phyloP scores from a whole-genome alignment of 1,284 basidiomycete species.

The Leccinum angustisporum region DNA sequence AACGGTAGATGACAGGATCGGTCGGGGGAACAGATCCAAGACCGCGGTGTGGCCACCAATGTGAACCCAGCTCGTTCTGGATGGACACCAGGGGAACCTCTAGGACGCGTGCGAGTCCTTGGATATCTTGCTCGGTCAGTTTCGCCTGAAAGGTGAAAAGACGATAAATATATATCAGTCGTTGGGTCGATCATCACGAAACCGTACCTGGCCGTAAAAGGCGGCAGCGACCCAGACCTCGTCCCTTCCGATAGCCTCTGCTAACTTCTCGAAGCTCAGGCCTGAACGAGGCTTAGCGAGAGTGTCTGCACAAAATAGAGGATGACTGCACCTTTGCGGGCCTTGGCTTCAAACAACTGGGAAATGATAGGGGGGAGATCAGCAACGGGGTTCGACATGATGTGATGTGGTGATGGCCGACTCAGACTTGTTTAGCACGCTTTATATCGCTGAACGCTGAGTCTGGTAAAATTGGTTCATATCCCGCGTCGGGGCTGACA shows the following conservation, averaged over 20 bases:
- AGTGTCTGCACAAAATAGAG: neutral
- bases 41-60: conserved; percentile 71
- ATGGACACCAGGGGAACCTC: conserved; percentile 44
- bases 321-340: conserved; percentile 50
- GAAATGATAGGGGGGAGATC: conserved; percentile 54
- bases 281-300: conserved; percentile 38
- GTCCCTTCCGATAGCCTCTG: conserved; percentile 67
- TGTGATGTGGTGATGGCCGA: neutral
- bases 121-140: conserved; percentile 59
- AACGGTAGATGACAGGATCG: conserved; percentile 82
- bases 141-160: conserved; percentile 54
- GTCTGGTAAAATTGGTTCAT: conserved; percentile 4
- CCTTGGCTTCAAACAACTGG: conserved; percentile 66
- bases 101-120: conserved; percentile 52
- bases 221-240: conserved; percentile 89
- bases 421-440: neutral
- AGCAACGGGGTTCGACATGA: conserved; percentile 36
- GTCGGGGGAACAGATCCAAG: conserved; percentile 67
- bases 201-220: conserved; percentile 78
- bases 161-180: neutral
- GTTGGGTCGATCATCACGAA: neutral
- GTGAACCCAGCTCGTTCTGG: conserved; percentile 53
- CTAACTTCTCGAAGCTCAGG: conserved; percentile 73
- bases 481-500: neutral
- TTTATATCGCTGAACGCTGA: conserved; percentile 16